Base-by-base conservation (phyloP, 2,329 filamentous ascomycete genomes). In the Zymoseptoria crescenta region DNA sequence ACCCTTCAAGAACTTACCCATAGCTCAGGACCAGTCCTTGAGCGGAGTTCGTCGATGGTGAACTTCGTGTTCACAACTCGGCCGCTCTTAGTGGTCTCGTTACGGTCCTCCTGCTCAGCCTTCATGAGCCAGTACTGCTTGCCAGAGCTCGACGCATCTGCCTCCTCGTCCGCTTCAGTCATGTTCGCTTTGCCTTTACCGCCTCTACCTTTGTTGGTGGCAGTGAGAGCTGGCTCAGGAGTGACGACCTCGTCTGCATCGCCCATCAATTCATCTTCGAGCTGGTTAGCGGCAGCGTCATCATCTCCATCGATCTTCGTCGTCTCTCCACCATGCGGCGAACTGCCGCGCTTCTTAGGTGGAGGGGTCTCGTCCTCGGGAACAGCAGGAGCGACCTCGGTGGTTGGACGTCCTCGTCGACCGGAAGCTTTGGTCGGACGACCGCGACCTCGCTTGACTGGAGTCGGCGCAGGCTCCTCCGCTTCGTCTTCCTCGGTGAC, bases 21-120 rank as follows among this genome's bases (percentile, higher is more conserved):
- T 0, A 89, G 87, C 70, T 97, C 93, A 1, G 93, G 91, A 68
- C 83, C 81, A 0, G 79, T 85, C 68, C 84, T 87, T 0, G 83
- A 82, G 13, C 83, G 81, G 41, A 99, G 76, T 72, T 97, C 92
- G 68, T 97, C 91, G 68, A 99, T 96, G 0, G 91, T 95, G 75
- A 97, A 99, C 65, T 85, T 88, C 52, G 96, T 90, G 71, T 97
- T 92, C 55, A 89, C 79, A 0, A 90, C 89, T 56, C 91, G 93
- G 0, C 91, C 93, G 57, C 91, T 93, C 21, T 64, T 60, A 19
- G 68, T 57, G 13, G 59, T 66, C 72, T 96, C 91, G 16, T 91
- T 77, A 5, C 94, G 87, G 3, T 91, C 85, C 67, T 96, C 89
- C 0, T 94, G 93, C 75, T 99, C 79, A 49, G 79, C 77, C 66